Evolutionary conservation across 2,329 filamentous ascomycete genomes (phyloP).

Genomic region (Aspergillus pseudoglaucus): DNA sequence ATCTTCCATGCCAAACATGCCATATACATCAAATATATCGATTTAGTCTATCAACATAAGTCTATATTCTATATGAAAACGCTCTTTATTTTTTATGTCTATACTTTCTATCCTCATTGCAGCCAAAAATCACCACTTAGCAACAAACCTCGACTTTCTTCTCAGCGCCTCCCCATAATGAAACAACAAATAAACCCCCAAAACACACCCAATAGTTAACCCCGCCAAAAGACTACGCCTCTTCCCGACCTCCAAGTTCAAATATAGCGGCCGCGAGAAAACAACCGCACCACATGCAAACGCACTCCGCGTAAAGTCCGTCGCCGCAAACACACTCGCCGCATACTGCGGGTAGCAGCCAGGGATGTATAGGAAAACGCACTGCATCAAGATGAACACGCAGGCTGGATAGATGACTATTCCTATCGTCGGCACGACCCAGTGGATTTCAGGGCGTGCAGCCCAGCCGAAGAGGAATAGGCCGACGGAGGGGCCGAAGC

Average conservation of each 20-base stretch:
- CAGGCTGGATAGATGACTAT: constrained; percentile 30
- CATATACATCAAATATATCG: too few relatives aligned
- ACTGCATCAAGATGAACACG: constrained; percentile 37
- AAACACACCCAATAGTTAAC: constrained; percentile 18
- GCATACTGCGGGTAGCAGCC: constrained; percentile 20
- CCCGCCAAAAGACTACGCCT: constrained; percentile 27
- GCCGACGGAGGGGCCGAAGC: constrained; percentile 50
- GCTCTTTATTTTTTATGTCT: too few relatives aligned
- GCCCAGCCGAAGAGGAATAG: constrained; percentile 46
- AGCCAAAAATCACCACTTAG: too few relatives aligned
- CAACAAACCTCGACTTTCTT: too few relatives aligned
- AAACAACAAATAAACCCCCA: constrained; percentile 14
- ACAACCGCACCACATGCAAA: constrained; percentile 31
- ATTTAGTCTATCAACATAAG: too few relatives aligned
- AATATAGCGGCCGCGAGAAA: constrained; percentile 20
- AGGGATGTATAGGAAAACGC: constrained; percentile 29
- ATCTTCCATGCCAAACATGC: too few relatives aligned
- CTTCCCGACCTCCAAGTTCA: constrained; percentile 21
- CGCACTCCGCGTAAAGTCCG: constrained; percentile 24
- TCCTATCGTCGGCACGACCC: constrained; percentile 31
- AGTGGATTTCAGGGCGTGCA: constrained; percentile 15
- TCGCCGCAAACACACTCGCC: constrained; percentile 27
- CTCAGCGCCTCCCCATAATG: too few relatives aligned
- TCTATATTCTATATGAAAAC: too few relatives aligned
- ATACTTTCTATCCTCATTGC: too few relatives aligned